A percentile compares a stretch with the other conserved stretches of the same genome.
These are phyloP conservation scores for Fusarium subtropicale DNA, from an alignment of 2,329 filamentous ascomycete genomes.

Conservation along the genomic window DNA sequence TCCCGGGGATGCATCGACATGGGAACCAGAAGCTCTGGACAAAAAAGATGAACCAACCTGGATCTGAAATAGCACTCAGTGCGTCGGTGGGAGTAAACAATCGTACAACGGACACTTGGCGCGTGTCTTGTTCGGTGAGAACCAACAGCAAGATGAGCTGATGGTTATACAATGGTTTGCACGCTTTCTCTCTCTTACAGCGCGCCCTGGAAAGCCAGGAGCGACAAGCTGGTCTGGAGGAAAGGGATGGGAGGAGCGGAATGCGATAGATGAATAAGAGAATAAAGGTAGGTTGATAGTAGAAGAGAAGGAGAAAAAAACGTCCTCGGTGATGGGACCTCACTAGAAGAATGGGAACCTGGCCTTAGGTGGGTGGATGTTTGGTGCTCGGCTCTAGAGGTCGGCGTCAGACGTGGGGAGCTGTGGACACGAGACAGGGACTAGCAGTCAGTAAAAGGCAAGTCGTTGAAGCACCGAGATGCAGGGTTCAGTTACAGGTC, in stretches of 20 bases:
- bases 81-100: conserved; percentile 20
- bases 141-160: background rate
- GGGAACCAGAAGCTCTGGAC: conserved; percentile 23
- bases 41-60: conserved; percentile 45
- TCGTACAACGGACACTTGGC: conserved; percentile 36
- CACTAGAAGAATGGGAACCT: conserved; percentile 28
- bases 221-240: conserved; percentile 44
- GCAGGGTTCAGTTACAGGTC: conserved; percentile 42
- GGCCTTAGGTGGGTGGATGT: conserved; percentile 41
- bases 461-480: conserved; percentile 28
- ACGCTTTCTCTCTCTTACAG: conserved; percentile 44
- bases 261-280: conserved; percentile 21
- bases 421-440: conserved; percentile 40
- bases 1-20: conserved; percentile 8
- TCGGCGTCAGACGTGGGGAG: conserved; percentile 37
- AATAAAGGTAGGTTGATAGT: conserved; percentile 10
- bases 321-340: conserved; percentile 19
- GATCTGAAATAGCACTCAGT: conserved; percentile 28
- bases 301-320: conserved; percentile 21
- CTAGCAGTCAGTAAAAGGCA: conserved; percentile 28
- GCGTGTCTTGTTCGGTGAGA: conserved; percentile 11
- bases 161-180: conserved; percentile 30
- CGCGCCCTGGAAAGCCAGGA: conserved; percentile 47
- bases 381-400: conserved; percentile 37
- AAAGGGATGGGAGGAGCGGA: conserved; percentile 30